Base-by-base conservation (phyloP, 2,329 filamentous ascomycete species). In the Aspergillus jensenii region DNA sequence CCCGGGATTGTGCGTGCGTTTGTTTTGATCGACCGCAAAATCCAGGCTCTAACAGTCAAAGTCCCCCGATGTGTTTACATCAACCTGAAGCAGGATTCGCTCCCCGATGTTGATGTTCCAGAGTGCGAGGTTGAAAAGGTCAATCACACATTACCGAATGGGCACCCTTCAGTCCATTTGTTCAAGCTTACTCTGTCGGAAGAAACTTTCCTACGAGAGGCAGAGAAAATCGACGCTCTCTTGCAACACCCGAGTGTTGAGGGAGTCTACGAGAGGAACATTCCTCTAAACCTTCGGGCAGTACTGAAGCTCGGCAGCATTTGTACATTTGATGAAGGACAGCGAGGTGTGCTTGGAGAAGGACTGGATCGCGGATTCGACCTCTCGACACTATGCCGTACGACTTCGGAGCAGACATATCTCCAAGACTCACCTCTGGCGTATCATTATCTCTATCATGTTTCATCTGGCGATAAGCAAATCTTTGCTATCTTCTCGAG, bases 231-330 rank as follows among this genome's bases (percentile, higher is more conserved):
- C 60, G 86, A 88, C 2, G 77, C 88, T 27, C 80, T 98, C 1
- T 93, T 97, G 78, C 92, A 93, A 62, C 93, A 99, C 70, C 86
- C 92, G 0, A 96, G 92, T 72, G 90, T 99, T 2, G 95, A 99
- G 75, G 96, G 96, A 31, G 92, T 99, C 14, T 99, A 99, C 69
- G 96, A 99, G 77, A 93, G 89, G 68, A 90, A 96, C 64, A 83
- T 99, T 1, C 92, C 96, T 1, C 81, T 98, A 6, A 91, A 90
- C 62, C 84, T 96, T 48, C 86, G 93, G 41, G 95, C 93, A 4
- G 84, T 99, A 33, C 83, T 99, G 9, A 90, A 95, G 65, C 81
- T 99, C 1, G 96, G 95, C 43, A 97, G 91, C 68, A 81, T 90
- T 31, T 99, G 95, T 72, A 96, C 91, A 2, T 96, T 99, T 64